phyloP scores from a whole-genome alignment of 345 rosid species.

The Cardamine resedifolia region DNA sequence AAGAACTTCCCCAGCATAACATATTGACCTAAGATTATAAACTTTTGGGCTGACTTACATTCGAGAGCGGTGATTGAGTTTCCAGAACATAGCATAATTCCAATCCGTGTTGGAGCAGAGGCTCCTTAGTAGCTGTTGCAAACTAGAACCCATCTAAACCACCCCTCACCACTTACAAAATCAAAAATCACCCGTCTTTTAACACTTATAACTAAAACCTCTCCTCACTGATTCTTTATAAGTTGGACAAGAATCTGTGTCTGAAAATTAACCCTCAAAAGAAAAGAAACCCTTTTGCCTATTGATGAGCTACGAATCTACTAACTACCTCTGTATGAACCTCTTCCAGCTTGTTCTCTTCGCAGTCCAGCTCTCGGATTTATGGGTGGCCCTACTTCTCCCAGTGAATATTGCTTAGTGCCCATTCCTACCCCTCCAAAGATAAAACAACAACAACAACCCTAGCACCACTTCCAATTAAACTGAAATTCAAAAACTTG shows the following conservation, averaged over 20 bases:
- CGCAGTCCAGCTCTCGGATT: slow-evolving; percentile 82
- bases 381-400: slow-evolving; percentile 82
- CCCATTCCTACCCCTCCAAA: slow-evolving; percentile 61
- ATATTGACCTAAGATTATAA: background rate
- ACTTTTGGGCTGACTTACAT: slow-evolving; percentile 45
- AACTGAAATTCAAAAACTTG: slow-evolving; percentile 8
- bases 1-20: background rate
- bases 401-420: slow-evolving; percentile 63
- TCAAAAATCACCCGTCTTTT: background rate
- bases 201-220: background rate
- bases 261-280: slow-evolving; percentile 10
- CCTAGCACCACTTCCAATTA: slow-evolving; percentile 11
- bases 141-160: slow-evolving; percentile 54
- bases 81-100: slow-evolving; percentile 93
- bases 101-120: slow-evolving; percentile 77
- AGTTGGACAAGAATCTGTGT: slow-evolving; percentile 10
- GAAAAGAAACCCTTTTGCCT: background rate
- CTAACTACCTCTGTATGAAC: slow-evolving; percentile 96
- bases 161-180: background rate
- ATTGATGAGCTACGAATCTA: slow-evolving; percentile 16
- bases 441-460: background rate
- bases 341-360: slow-evolving; percentile 95
- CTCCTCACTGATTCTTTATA: slow-evolving; percentile 11
- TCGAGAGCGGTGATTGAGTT: slow-evolving; percentile 65
- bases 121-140: slow-evolving; percentile 60